phyloP scores from a whole-genome alignment of 371 early-diverging fungal genomes.

The Circinella umbellata region DNA sequence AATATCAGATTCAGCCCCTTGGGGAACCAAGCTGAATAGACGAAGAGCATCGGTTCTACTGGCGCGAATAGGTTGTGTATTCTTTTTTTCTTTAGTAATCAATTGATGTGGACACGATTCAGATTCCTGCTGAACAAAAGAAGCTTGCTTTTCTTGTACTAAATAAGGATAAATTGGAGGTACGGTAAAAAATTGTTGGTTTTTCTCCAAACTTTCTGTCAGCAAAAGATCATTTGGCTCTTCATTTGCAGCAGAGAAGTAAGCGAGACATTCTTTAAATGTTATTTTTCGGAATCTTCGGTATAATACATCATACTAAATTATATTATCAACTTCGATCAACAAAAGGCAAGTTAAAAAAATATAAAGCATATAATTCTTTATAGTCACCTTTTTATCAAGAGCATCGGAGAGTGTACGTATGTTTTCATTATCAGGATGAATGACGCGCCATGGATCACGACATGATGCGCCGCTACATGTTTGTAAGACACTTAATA shows the following conservation, averaged over 20 bases:
- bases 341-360: no score
- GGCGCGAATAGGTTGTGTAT: neutral
- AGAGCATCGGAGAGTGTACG: constrained; percentile 39
- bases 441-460: constrained; percentile 63
- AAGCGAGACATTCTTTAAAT: constrained; percentile 36
- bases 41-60: neutral
- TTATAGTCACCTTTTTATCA: constrained; percentile 24
- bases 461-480: constrained; percentile 65
- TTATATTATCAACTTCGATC: no score
- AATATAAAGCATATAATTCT: neutral
- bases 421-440: constrained; percentile 35
- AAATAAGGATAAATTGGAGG: neutral
- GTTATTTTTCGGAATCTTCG: constrained; percentile 32
- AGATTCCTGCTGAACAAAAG: neutral
- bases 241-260: constrained; percentile 18
- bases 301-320: constrained; percentile 38
- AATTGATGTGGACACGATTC: neutral
- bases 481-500: constrained; percentile 55
- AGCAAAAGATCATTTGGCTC: constrained; percentile 3
- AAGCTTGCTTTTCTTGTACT: neutral
- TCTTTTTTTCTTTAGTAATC: neutral
- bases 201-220: neutral
- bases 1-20: constrained; percentile 11
- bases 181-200: neutral
- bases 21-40: constrained; percentile 32